Evolutionary conservation across 768 basidiomycete genomes (phyloP).

Genomic region (Pisolithus marmoratus): DNA sequence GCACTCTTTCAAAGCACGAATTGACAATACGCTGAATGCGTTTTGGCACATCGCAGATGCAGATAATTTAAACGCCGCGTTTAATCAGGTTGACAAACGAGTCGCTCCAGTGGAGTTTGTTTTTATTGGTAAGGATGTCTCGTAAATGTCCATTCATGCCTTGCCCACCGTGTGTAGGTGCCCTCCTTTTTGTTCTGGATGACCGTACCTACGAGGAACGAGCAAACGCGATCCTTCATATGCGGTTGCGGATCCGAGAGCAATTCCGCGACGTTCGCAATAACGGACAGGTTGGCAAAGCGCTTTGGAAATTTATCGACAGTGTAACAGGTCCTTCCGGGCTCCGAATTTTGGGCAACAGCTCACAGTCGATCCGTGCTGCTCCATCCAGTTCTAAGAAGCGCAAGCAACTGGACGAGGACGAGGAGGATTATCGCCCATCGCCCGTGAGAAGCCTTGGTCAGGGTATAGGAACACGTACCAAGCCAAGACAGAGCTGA

Average conservation of each 20-base stretch:
- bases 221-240: conserved; percentile 49
- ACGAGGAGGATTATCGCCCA: conserved; percentile 45
- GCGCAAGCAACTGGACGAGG: conserved; percentile 24
- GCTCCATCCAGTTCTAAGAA: conserved; percentile 19
- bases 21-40: conserved; percentile 47
- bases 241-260: conserved; percentile 52
- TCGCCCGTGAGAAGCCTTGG: conserved; percentile 36
- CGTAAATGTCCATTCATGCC: not conserved
- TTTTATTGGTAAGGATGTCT: conserved; percentile 56
- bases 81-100: conserved; percentile 49
- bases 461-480: conserved; percentile 36
- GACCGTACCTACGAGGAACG: conserved; percentile 36
- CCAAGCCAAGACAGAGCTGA: conserved; percentile 27
- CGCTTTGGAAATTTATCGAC: conserved; percentile 54
- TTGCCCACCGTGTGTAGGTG: conserved; percentile 39
- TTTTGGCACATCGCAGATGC: conserved; percentile 50
- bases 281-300: conserved; percentile 49
- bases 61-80: conserved; percentile 37
- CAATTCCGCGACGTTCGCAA: conserved; percentile 60
- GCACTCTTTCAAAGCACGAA: conserved; percentile 44
- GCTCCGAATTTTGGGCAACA: conserved; percentile 24
- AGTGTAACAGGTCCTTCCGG: conserved; percentile 31
- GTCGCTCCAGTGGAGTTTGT: conserved; percentile 76
- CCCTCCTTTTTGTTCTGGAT: conserved; percentile 55
- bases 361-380: conserved; percentile 1